These are phyloP conservation scores for Pyrus communis DNA, from an alignment of 306 rosid species.

Conservation along the genomic window DNA sequence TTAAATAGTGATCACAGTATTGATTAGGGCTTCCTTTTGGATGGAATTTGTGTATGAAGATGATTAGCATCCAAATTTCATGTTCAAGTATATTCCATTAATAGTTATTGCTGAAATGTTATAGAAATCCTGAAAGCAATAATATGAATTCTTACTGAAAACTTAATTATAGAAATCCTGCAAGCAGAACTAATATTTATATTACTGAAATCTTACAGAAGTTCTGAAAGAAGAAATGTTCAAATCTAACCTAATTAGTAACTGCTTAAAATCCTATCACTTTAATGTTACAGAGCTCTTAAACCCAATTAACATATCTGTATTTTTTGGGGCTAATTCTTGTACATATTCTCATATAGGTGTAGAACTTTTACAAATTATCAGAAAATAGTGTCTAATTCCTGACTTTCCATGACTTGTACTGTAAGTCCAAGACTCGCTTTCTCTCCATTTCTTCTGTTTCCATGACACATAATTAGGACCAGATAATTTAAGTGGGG, in stretches of 20 bases:
- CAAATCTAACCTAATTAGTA: neutral
- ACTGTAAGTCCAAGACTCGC: neutral
- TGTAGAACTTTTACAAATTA: neutral
- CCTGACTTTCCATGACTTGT: conserved; percentile 1
- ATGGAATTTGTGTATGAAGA: neutral
- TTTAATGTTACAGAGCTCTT: neutral
- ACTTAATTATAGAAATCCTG: neutral
- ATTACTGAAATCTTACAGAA: neutral
- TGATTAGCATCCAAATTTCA: neutral
- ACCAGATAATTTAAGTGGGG: neutral
- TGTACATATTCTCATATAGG: neutral
- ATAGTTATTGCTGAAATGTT: neutral
- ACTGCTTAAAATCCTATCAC: neutral
- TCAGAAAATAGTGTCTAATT: neutral
- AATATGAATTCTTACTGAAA: neutral
- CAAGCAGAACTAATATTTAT: neutral
- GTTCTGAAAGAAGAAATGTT: neutral
- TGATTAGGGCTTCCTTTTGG: neutral
- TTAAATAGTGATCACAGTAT: neutral
- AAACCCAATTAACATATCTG: neutral
- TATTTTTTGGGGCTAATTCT: neutral
- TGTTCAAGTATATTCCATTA: neutral
- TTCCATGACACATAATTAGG: neutral
- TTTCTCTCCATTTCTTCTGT: neutral
- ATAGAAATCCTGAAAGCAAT: neutral